These are phyloP conservation scores for Huntiella moniliformis DNA, from an alignment of 2,329 filamentous ascomycete species.

Conservation along the genomic window DNA sequence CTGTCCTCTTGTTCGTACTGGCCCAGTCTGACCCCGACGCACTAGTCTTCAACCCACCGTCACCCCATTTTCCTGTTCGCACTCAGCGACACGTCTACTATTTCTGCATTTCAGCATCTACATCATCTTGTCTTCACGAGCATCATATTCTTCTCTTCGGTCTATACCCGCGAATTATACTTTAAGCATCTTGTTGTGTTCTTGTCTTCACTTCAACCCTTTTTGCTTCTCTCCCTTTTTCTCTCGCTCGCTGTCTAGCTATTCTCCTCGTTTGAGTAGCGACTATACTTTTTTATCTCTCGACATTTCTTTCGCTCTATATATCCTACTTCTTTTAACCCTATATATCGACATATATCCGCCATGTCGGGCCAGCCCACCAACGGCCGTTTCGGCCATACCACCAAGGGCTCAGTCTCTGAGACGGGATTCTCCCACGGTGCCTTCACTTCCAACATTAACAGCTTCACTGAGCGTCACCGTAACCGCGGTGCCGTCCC, in stretches of 20 bases:
- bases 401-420: constrained; percentile 64
- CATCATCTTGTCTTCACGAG: constrained; percentile 3
- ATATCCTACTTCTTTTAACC: constrained; percentile 29
- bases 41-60: background rate
- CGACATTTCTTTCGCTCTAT: constrained; percentile 1
- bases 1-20: background rate
- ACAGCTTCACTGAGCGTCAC: constrained; percentile 73
- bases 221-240: constrained; percentile 12
- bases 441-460: constrained; percentile 72
- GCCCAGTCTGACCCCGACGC: too few relatives aligned
- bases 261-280: constrained; percentile 4
- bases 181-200: constrained; percentile 12
- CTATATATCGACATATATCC: constrained; percentile 63
- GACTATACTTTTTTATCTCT: constrained; percentile 3
- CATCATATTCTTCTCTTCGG: constrained; percentile 11
- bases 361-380: constrained; percentile 50
- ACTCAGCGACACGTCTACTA: background rate
- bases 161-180: constrained; percentile 12
- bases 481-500: constrained; percentile 63
- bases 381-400: constrained; percentile 48
- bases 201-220: constrained; percentile 6
- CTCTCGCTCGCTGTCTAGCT: constrained; percentile 1
- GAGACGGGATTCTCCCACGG: constrained; percentile 86
- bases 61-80: background rate
- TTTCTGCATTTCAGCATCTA: background rate